Evolutionary conservation across 2,329 filamentous ascomycete species (phyloP).

Genomic region (Neonectria neomacrospora): DNA sequence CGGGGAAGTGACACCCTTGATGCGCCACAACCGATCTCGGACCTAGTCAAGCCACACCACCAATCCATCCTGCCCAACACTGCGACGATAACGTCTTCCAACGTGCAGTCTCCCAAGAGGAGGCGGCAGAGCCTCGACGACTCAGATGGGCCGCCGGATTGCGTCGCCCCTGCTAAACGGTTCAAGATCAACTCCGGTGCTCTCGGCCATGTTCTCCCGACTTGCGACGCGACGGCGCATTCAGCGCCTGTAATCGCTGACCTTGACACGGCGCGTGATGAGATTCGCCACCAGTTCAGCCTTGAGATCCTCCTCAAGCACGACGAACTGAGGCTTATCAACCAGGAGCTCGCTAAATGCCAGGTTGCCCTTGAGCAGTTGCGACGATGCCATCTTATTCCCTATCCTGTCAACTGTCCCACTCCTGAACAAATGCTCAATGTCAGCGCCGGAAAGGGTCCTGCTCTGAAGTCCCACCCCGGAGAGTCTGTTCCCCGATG

Average conservation of each 20-base stretch:
- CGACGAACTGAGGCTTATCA: conserved; percentile 90
- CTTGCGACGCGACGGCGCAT: conserved; percentile 36
- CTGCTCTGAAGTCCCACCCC: conserved; percentile 70
- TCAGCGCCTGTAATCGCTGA: conserved; percentile 41
- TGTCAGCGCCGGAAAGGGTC: conserved; percentile 79
- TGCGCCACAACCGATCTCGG: conserved; percentile 55
- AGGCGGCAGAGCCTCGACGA: conserved; percentile 51
- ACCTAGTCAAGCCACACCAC: conserved; percentile 45
- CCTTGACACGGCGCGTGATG: conserved; percentile 71
- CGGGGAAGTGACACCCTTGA: conserved; percentile 66
- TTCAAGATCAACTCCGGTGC: conserved; percentile 49
- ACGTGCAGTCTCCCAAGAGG: conserved; percentile 53
- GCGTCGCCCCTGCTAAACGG: conserved; percentile 55
- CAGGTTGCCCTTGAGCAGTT: conserved; percentile 94
- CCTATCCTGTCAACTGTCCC: conserved; percentile 79
- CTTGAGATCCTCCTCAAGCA: conserved; percentile 95
- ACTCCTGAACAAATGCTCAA: conserved; percentile 75
- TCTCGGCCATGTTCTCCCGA: conserved; percentile 37
- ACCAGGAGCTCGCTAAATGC: conserved; percentile 96
- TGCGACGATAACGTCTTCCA: conserved; percentile 41
- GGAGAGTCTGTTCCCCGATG: conserved; percentile 77
- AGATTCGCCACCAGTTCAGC: conserved; percentile 87
- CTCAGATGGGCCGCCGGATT: conserved; percentile 40
- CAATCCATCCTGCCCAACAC: conserved; percentile 46
- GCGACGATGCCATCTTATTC: conserved; percentile 90